Evolutionary conservation across 2,329 filamentous ascomycete species (phyloP).

Genomic region (Fusarium phyllophilum): DNA sequence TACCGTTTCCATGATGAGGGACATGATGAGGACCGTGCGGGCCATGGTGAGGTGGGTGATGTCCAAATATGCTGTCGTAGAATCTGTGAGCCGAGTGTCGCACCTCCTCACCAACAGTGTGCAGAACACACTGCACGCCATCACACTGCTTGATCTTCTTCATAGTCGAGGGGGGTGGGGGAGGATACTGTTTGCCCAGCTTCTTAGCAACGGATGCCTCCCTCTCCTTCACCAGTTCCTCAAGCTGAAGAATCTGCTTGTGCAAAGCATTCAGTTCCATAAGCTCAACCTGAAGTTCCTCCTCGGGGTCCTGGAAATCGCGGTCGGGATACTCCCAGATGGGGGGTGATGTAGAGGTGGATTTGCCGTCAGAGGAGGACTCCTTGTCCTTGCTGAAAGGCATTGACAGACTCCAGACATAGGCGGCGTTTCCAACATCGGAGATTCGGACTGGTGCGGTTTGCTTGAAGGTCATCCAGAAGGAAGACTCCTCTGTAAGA

Average conservation of each 20-base stretch:
- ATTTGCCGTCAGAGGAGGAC: slow-evolving; percentile 1
- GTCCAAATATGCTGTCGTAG: slow-evolving; percentile 34
- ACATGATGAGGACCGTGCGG: slow-evolving; percentile 19
- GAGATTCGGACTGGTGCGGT: slow-evolving; percentile 54
- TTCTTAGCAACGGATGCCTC: slow-evolving; percentile 52
- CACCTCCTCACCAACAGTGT: slow-evolving; percentile 52
- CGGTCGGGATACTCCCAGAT: slow-evolving; percentile 23
- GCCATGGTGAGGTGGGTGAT: slow-evolving; percentile 22
- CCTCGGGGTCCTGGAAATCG: slow-evolving; percentile 45
- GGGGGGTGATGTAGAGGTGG: not conserved
- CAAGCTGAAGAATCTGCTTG: slow-evolving; percentile 54
- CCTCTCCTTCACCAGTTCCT: slow-evolving; percentile 55
- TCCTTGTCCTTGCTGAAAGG: slow-evolving; percentile 38
- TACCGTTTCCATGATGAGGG: slow-evolving; percentile 29
- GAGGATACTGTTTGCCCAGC: slow-evolving; percentile 44
- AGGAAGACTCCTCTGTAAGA: slow-evolving; percentile 50
- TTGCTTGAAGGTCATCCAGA: slow-evolving; percentile 60
- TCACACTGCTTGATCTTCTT: slow-evolving; percentile 32
- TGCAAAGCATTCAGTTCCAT: slow-evolving; percentile 57
- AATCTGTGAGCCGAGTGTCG: slow-evolving; percentile 44
- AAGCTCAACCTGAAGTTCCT: slow-evolving; percentile 54
- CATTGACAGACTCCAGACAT: slow-evolving; percentile 37
- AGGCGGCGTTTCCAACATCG: slow-evolving; percentile 54
- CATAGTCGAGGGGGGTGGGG: slow-evolving; percentile 36
- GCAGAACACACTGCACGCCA: slow-evolving; percentile 53